These are phyloP conservation scores for Phytophthora macrochlamydospora DNA, from an alignment of 352 stramenopile genomes.

Conservation along the genomic window DNA sequence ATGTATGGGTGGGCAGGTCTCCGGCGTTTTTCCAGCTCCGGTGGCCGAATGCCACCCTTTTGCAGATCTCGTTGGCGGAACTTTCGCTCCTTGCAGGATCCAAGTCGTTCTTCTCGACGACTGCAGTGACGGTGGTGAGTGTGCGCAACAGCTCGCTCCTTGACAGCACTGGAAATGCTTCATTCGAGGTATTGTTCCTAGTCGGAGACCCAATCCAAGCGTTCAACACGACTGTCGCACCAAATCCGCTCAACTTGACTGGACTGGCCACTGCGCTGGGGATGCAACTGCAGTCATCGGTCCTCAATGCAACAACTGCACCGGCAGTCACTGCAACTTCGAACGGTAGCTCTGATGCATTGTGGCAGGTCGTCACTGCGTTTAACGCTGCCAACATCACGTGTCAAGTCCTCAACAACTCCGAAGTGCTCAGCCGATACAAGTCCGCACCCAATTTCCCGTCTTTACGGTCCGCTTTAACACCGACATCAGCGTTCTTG, in stretches of 20 bases:
- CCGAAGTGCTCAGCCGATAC: slow-evolving; percentile 24
- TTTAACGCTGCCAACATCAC: slow-evolving; percentile 25
- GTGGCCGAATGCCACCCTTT: slow-evolving; percentile 36
- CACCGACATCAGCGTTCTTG: slow-evolving; percentile 34
- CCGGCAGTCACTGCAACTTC: background rate
- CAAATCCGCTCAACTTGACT: slow-evolving; percentile 14
- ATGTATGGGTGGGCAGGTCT: slow-evolving; percentile 17
- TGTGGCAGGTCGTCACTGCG: slow-evolving; percentile 21
- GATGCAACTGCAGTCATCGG: slow-evolving; percentile 5
- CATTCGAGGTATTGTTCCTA: slow-evolving; percentile 37
- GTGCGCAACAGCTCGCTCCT: slow-evolving; percentile 27
- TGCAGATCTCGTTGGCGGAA: slow-evolving; percentile 35
- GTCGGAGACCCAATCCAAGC: slow-evolving; percentile 23
- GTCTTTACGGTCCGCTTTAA: slow-evolving; percentile 4
- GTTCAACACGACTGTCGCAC: slow-evolving; percentile 15
- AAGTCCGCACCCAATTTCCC: slow-evolving; percentile 32
- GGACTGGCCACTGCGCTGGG: slow-evolving; percentile 14
- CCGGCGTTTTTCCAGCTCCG: slow-evolving; percentile 28
- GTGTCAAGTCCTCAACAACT: slow-evolving; percentile 15
- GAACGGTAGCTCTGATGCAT: slow-evolving; percentile 9
- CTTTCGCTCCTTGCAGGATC: slow-evolving; percentile 21
- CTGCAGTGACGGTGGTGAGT: slow-evolving; percentile 28
- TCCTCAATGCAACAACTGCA: slow-evolving; percentile 8
- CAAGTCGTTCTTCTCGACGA: slow-evolving; percentile 31
- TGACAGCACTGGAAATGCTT: slow-evolving; percentile 20